A percentile compares a stretch with the other conserved stretches of the same genome.
Evolutionary conservation across 345 rosid genomes (phyloP).

Genomic region (Camelina neglecta): DNA sequence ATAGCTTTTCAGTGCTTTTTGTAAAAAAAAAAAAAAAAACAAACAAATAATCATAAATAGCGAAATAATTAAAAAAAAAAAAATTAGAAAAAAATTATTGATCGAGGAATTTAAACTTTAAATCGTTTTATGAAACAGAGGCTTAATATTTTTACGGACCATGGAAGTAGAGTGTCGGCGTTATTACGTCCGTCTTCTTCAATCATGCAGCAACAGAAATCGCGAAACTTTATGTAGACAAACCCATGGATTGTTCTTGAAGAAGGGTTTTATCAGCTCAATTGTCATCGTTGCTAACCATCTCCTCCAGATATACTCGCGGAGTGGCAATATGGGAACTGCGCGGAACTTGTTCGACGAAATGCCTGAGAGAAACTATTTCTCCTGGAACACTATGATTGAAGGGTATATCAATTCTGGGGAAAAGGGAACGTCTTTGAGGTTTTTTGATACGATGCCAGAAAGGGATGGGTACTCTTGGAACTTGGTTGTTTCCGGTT

Average conservation of each 20-base stretch:
- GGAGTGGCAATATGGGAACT: conserved; percentile 47
- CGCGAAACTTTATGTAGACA: conserved; percentile 57
- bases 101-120: too few relatives aligned
- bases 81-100: too few relatives aligned
- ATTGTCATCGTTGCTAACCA: conserved; percentile 60
- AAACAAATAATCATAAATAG: too few relatives aligned
- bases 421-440: conserved; percentile 45
- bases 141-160: background rate
- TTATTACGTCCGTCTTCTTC: conserved; percentile 47
- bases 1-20: background rate
- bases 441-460: conserved; percentile 62
- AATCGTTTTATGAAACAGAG: too few relatives aligned
- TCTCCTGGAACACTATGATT: conserved; percentile 75
- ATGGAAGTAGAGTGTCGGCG: conserved; percentile 39
- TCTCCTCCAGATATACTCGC: conserved; percentile 53
- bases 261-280: conserved; percentile 60
- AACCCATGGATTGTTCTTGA: conserved; percentile 57
- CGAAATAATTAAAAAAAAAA: too few relatives aligned
- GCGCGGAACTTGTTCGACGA: conserved; percentile 69
- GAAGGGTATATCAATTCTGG: conserved; percentile 71
- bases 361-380: conserved; percentile 67
- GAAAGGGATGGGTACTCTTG: conserved; percentile 64
- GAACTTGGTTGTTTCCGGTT: conserved; percentile 71
- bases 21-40: too few relatives aligned
- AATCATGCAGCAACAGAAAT: conserved; percentile 46